Evolutionary conservation across 352 stramenopile species (phyloP).

Genomic region (Aphanomyces euteiches): DNA sequence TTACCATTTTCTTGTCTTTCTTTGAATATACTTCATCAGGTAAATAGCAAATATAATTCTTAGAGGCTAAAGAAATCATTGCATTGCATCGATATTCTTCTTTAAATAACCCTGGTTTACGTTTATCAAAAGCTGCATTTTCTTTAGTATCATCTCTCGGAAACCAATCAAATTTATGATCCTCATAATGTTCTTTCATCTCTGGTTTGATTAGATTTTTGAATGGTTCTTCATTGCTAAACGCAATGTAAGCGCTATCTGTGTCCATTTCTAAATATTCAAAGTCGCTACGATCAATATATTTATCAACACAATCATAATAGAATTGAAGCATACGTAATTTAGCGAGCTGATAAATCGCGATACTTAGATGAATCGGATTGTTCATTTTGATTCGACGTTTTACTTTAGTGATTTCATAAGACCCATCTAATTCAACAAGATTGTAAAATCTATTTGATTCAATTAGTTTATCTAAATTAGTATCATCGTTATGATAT

Average conservation of each 20-base stretch:
- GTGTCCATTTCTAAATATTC: conserved; percentile 34
- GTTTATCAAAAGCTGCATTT: conserved; percentile 20
- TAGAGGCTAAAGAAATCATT: conserved; percentile 32
- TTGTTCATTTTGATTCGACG: conserved; percentile 28
- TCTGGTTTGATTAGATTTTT: conserved; percentile 33
- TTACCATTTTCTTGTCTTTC: not conserved
- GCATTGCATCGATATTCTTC: conserved; percentile 35
- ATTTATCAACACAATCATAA: conserved; percentile 32
- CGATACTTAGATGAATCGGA: conserved; percentile 32
- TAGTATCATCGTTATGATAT: conserved; percentile 21
- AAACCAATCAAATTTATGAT: conserved; percentile 33
- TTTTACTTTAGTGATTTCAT: conserved; percentile 29
- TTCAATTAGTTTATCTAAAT: conserved; percentile 3
- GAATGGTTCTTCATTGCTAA: conserved; percentile 32
- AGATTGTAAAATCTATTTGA: conserved; percentile 19
- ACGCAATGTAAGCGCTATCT: conserved; percentile 33
- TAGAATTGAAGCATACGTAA: conserved; percentile 35
- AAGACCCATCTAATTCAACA: conserved; percentile 26
- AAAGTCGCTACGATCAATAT: conserved; percentile 32
- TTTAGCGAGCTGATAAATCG: conserved; percentile 34
- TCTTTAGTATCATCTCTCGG: conserved; percentile 26
- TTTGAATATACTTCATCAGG: conserved; percentile 17
- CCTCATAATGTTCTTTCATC: conserved; percentile 29
- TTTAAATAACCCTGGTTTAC: conserved; percentile 33
- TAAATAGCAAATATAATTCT: conserved; percentile 38